Base-by-base conservation (phyloP, 306 rosid genomes). In the Pueraria montana region DNA sequence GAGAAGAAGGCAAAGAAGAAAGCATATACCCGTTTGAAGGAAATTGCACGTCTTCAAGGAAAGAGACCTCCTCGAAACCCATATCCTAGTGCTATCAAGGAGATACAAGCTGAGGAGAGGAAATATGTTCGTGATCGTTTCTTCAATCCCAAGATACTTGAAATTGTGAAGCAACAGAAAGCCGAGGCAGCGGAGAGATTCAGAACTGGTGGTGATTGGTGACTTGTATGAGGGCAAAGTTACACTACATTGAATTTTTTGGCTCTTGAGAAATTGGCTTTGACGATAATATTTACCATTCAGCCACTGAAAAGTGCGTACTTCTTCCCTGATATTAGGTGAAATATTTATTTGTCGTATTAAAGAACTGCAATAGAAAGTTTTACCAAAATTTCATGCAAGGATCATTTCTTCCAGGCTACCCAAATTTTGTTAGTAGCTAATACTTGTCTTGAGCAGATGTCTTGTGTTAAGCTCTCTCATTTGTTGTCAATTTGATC, bases 51-150 rank as follows among this genome's bases (percentile, higher is more conserved):
- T 76, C 88, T 85, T 86, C 93, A 88, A 86, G 97, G 97, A 84
- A 96, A 89, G 86, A 90, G 52, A 76, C 94, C 85, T 71, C 99
- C 96, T 84, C 93, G 93, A 30, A 93, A 92, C 86, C 99, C 98
- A 17, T 96, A 84, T 84, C 97, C 98, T 16, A 90, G 92, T 65
- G 88, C 89, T 40, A 23, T 92, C 81, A 88, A 84, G 87, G 91
- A 90, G 87, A 94, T 94, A 77, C 94, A 92, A 87, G 95, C 94
- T 18, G 87, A 83, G 86, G 98, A 94, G 92, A 89, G 81, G 87
- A 91, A 91, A 77, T 89, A 77, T 20, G 97, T 94, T 55, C 90
- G 77, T 0, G 95, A 88, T 56, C 97, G 97, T 68, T 96, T 92
- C 89, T 66, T 53, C 86, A 80, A 96, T 78, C 96, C 96, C 59